Evolutionary conservation across 2,329 filamentous ascomycete species (phyloP).

Genomic region (Rhinocladiella mackenziei): DNA sequence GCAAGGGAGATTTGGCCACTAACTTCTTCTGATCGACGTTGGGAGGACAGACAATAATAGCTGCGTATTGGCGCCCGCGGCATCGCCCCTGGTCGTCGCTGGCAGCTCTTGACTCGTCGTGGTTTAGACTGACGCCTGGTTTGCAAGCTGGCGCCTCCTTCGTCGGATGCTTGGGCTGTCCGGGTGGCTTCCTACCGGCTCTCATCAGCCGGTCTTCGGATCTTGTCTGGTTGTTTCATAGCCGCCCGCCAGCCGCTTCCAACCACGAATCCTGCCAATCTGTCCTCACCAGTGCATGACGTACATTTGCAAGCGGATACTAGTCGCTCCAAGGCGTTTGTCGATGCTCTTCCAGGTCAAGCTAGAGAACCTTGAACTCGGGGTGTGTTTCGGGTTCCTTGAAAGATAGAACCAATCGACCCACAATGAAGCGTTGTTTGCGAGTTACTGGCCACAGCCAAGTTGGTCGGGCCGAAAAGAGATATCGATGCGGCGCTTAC

Average conservation of each 20-base stretch:
- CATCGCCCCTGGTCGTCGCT: background rate
- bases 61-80: slow-evolving; percentile 17
- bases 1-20: slow-evolving; percentile 23
- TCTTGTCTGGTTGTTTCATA: slow-evolving; percentile 16
- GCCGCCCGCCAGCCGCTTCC: slow-evolving; percentile 19
- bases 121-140: too few relatives aligned
- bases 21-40: slow-evolving; percentile 6
- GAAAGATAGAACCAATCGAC: slow-evolving; percentile 1
- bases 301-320: too few relatives aligned
- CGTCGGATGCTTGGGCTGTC: background rate
- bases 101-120: too few relatives aligned
- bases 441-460: background rate
- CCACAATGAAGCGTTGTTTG: background rate
- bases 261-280: slow-evolving; percentile 1
- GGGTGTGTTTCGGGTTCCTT: slow-evolving; percentile 1
- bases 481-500: background rate
- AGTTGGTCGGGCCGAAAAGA: too few relatives aligned
- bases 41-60: slow-evolving; percentile 17
- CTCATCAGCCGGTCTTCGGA: slow-evolving; percentile 15
- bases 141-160: background rate
- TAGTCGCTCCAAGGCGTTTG: too few relatives aligned
- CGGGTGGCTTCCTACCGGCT: slow-evolving; percentile 14
- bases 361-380: background rate
- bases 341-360: too few relatives aligned
- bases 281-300: slow-evolving; percentile 13